Conservation (phyloP, 2,329 filamentous ascomycete species). For the Aspergillus fijiensis region DNA sequence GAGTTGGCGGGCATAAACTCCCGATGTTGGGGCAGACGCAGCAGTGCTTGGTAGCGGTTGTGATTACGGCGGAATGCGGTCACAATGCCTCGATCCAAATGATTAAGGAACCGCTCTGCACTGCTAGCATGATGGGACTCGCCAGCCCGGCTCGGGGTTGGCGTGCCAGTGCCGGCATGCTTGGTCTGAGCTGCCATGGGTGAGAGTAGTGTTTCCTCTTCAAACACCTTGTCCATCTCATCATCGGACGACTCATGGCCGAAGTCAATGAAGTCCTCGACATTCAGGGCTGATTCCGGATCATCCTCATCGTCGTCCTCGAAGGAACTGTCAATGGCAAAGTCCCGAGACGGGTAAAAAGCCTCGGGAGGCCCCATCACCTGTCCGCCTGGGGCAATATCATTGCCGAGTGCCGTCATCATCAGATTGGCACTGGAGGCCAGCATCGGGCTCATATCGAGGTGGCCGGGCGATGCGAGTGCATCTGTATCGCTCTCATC, state of each 20-base stretch:
- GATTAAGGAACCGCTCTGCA: conserved; percentile 59
- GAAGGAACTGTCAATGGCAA: conserved; percentile 58
- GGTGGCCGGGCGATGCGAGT: conserved; percentile 38
- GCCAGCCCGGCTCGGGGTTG: conserved; percentile 36
- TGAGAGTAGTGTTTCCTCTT: conserved; percentile 44
- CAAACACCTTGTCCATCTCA: conserved; percentile 57
- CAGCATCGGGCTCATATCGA: conserved; percentile 55
- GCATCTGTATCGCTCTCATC: conserved; percentile 49
- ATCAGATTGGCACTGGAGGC: conserved; percentile 72
- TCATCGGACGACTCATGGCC: conserved; percentile 59
- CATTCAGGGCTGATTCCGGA: conserved; percentile 60
- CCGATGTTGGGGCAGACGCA: conserved; percentile 48
- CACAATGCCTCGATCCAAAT: conserved; percentile 69
- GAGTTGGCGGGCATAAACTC: conserved; percentile 48
- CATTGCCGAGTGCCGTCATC: conserved; percentile 67
- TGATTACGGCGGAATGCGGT: conserved; percentile 71
- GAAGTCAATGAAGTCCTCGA: conserved; percentile 73
- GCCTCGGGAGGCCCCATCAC: conserved; percentile 72
- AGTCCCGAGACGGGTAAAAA: conserved; percentile 66
- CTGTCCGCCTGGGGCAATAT: conserved; percentile 55
- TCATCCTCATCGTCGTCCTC: conserved; percentile 64
- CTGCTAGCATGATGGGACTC: conserved; percentile 33
- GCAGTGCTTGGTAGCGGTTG: conserved; percentile 50
- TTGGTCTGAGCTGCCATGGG: conserved; percentile 50
- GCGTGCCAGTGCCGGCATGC: conserved; percentile 28